These are phyloP conservation scores for Kickxella alabastrina DNA, from an alignment of 192 early-diverging fungal species.

Conservation along the genomic window DNA sequence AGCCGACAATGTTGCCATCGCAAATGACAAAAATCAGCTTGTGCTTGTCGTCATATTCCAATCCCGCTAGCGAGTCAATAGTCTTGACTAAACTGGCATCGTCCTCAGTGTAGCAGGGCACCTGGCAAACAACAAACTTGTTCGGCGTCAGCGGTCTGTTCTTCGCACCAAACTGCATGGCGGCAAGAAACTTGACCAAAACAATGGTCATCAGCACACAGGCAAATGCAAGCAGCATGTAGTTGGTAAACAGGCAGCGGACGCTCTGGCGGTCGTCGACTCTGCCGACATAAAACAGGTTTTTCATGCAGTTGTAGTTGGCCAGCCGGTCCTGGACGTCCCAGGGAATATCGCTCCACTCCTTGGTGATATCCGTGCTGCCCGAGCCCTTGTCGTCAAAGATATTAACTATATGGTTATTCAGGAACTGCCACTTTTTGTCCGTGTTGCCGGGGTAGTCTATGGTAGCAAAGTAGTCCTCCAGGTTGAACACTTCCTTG, in stretches of 20 bases:
- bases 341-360: constrained; percentile 45
- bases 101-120: constrained; percentile 94
- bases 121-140: constrained; percentile 93
- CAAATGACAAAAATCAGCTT: constrained; percentile 83
- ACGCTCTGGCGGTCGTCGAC: constrained; percentile 75
- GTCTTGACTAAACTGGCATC: constrained; percentile 81
- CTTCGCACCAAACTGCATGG: constrained; percentile 68
- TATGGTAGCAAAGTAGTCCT: constrained; percentile 53
- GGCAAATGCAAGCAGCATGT: constrained; percentile 76
- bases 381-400: constrained; percentile 54
- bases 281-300: constrained; percentile 80
- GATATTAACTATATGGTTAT: constrained; percentile 52
- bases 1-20: constrained; percentile 85
- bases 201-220: constrained; percentile 79
- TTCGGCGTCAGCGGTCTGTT: constrained; percentile 75
- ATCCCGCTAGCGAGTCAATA: constrained; percentile 71
- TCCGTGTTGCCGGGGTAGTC: constrained; percentile 32
- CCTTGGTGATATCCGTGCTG: constrained; percentile 41
- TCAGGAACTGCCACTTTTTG: constrained; percentile 24
- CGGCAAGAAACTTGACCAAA: constrained; percentile 75
- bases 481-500: constrained; percentile 62
- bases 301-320: constrained; percentile 74
- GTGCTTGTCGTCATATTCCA: constrained; percentile 82
- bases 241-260: constrained; percentile 79
- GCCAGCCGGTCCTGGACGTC: constrained; percentile 21